Base-by-base conservation (phyloP, 495 filamentous ascomycete species). In the Chaetomidium leptoderma region DNA sequence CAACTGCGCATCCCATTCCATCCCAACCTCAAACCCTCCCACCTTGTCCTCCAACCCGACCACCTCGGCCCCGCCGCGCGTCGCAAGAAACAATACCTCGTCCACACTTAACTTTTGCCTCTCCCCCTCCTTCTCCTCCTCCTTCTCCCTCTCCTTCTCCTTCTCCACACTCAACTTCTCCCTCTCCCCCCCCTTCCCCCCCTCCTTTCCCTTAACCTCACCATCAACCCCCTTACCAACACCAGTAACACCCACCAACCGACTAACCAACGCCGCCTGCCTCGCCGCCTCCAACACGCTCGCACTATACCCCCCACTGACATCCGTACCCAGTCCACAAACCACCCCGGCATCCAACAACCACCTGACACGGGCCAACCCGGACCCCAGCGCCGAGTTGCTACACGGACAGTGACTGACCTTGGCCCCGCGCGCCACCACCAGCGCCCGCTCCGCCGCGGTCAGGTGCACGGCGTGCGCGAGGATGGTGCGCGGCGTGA, bases 1-100 rank as follows among this genome's bases (percentile, higher is more conserved):
- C 62, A 93, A 73, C 74, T 93, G 86, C 62, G 87, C 90, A 80
- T 96, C 91, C 83, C 86, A 96, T 62, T 88, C 80, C 88, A 83
- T 92, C n/a, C 90, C 91, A 1, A 85, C 80, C 59, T 86, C 88
- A 72, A 96, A 95, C 8, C 72, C 81, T 5, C 91, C 91, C 21
- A 96, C 78, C 59, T 75, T 82, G 7, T 76, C 76, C 23, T 76
- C 78, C 50, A 96, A 71, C 29, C 89, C 88, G 0, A 95, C 77
- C 47, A 91, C 88, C 48, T 81, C 72, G 0, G 92, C 91, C 0
- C 91, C 92, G 10, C 91, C 91, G 19, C 77, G 71, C 17, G 92
- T 96, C 0, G 88, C 91, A 0, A 97, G 76, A 63, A 88, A 96
- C 48, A 98, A 65, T n/a, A 81, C 89, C 69, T 98, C 92, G 55